Evolutionary conservation across 108 stramenopile species (phyloP).

Genomic region (Skeletonema potamos): DNA sequence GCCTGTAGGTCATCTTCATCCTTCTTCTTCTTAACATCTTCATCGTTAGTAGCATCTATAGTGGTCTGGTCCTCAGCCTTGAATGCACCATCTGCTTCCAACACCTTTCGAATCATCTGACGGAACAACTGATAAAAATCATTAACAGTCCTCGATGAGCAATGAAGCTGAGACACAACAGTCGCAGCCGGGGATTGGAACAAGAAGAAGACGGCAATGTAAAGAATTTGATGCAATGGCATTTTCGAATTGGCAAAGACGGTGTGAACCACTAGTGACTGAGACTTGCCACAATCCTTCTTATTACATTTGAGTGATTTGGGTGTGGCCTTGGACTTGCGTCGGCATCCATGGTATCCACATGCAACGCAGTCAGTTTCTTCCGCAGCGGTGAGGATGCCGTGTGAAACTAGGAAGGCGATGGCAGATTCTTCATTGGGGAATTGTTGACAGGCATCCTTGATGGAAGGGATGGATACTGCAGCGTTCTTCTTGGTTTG

Average conservation of each 20-base stretch:
- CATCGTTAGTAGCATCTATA: not conserved
- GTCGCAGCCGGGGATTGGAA: constrained; percentile 2
- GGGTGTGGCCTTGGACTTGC: constrained; percentile 5
- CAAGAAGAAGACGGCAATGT: constrained; percentile 9
- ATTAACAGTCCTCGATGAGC: constrained; percentile 1
- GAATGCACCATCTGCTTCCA: not conserved
- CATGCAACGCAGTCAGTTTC: not conserved
- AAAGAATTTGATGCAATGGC: constrained; percentile 8
- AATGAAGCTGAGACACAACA: constrained; percentile 7
- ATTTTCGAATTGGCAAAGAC: constrained; percentile 7
- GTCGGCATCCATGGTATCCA: constrained; percentile 8
- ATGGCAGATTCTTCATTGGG: not conserved
- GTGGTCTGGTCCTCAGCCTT: not conserved
- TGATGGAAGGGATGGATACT: not conserved
- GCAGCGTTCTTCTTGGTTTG: not conserved
- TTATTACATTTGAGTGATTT: constrained; percentile 8
- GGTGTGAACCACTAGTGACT: not conserved
- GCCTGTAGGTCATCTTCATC: not conserved
- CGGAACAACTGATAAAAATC: constrained; percentile 2
- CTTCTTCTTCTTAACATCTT: not conserved
- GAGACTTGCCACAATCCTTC: constrained; percentile 6
- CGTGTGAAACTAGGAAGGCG: constrained; percentile 1
- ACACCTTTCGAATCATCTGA: not conserved
- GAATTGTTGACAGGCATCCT: constrained; percentile 1
- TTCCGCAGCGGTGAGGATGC: not conserved